Base-by-base conservation (phyloP, 352 stramenopile genomes). In the Globisporangium ultimum region DNA sequence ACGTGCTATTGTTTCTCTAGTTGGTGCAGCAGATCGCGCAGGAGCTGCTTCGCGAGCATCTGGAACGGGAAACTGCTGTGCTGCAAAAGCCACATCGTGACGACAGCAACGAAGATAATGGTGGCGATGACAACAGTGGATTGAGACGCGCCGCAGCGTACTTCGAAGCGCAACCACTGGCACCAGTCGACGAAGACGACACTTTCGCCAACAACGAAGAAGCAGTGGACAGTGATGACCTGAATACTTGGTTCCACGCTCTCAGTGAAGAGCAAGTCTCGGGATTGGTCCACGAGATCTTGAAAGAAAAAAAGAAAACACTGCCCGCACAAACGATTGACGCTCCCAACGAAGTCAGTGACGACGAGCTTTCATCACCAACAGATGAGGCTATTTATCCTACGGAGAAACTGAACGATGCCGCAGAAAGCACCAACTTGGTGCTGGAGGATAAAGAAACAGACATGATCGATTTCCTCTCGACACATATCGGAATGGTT, bases 251-350 rank as follows among this genome's bases (percentile, higher is more conserved):
- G 75, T 34, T 73, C 11, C 47, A 70, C 2, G n/a, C 77, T 22
- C 64, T 85, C 14, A 73, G 68, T 1, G 73, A 82, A 66, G 73
- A 86, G 40, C 71, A 86, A 70, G 71, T 84, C 12, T 55, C 61
- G 45, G 46, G 58, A 2, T 49, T 84, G 41, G 64, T 84, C n/a
- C 64, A 72, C 14, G 62, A 82, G 43, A 62, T 84, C 45, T 68
- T 72, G 67, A 76, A 68, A 55, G 64, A 80, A 4, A n/a, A 8
- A 8, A 21, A 4, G 13, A 36, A 13, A 55, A 58, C 52, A 60
- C 5, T 14, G 49, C 11, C 28, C 9, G 28, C 3, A 36, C 28
- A 10, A 5, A 10, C 28, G 28, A 36, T 36, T 8, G 28, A 10
- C 28, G 7, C 28, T 36, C 8, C 9, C 28, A 10, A 36, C 12